Evolutionary conservation across 345 rosid species (phyloP).

Genomic region (Microthlaspi erraticum): DNA sequence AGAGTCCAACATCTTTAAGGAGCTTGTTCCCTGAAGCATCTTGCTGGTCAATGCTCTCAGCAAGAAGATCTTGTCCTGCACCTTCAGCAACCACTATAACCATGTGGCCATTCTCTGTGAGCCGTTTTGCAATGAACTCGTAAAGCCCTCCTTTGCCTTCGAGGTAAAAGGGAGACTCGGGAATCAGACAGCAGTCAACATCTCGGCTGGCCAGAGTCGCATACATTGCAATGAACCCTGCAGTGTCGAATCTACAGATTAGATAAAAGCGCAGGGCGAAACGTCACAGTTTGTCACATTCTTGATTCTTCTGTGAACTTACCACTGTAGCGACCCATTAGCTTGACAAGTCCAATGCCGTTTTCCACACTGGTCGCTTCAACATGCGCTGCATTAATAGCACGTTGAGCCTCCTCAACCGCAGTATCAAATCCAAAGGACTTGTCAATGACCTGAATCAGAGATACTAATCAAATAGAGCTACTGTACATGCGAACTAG

Average conservation of each 20-base stretch:
- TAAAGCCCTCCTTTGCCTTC: constrained; percentile 88
- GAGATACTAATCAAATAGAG: constrained; percentile 17
- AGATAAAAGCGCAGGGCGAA: background rate
- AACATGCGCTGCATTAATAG: constrained; percentile 91
- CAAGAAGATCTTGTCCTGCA: constrained; percentile 82
- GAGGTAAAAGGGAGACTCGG: constrained; percentile 90
- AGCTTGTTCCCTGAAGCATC: constrained; percentile 93
- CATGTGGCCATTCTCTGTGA: constrained; percentile 85
- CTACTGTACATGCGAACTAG: constrained; percentile 5
- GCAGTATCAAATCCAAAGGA: constrained; percentile 96
- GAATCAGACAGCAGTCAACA: constrained; percentile 94
- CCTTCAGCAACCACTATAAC: constrained; percentile 91
- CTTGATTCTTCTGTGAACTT: constrained; percentile 42
- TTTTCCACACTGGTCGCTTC: constrained; percentile 80
- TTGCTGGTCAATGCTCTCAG: constrained; percentile 56
- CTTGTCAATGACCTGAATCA: constrained; percentile 81
- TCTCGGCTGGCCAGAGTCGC: constrained; percentile 93
- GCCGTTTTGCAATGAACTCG: constrained; percentile 63
- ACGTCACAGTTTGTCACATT: background rate
- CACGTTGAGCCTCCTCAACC: constrained; percentile 97
- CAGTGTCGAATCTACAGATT: constrained; percentile 25
- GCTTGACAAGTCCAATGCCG: constrained; percentile 88
- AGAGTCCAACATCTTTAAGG: constrained; percentile 78
- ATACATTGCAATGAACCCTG: constrained; percentile 75
- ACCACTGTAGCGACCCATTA: constrained; percentile 93